Base-by-base conservation (phyloP, 108 stramenopile species). In the Mayamaea pseudoterrestris region DNA sequence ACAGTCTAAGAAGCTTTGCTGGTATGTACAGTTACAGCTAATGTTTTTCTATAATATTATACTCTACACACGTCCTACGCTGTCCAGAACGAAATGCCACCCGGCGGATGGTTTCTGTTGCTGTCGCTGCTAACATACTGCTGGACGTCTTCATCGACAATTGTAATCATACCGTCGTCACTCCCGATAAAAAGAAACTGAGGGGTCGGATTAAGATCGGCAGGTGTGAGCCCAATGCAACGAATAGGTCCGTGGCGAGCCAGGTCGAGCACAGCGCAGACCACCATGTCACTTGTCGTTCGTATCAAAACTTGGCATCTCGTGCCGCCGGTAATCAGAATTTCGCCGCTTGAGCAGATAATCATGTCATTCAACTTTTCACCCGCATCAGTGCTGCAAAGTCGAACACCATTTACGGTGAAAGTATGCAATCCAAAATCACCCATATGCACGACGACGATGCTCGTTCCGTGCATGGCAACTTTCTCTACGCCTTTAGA, bases 101-200 rank as follows among this genome's bases (percentile, higher is more conserved):
- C n/a, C 32, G 32, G 9, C 32, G 32, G 32, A 34, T 34, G 13
- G 11, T 9, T 34, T 9, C 13, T 34, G 32, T 34, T 34, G 32
- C 32, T 34, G 11, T 34, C 13, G 32, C 9, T 9, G 9, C 13
- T 37, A 47, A n/a, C n/a, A n/a, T n/a, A n/a, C n/a, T n/a, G n/a
- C n/a, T n/a, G n/a, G n/a, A n/a, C n/a, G 25, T 66, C 58, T 25
- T 46, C 28, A 35, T 66, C 65, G 4, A 83, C 76, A 44, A 89
- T 60, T 0, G 79, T 79, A 32, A 83, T 50, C 62, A 71, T 62
- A 0, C 86, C 86, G 58, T 89, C 80, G 27, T 67, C 64, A 39
- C 76, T 83, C 12, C 86, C 86, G 53, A 89, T 63, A 47, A 78
- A 78, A n/a, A 89, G 47, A 58, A 71, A 75, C 44, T 89, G 81